Conservation (phyloP, 1,284 basidiomycete genomes). For the Pseudomicrostroma phylloplanum region DNA sequence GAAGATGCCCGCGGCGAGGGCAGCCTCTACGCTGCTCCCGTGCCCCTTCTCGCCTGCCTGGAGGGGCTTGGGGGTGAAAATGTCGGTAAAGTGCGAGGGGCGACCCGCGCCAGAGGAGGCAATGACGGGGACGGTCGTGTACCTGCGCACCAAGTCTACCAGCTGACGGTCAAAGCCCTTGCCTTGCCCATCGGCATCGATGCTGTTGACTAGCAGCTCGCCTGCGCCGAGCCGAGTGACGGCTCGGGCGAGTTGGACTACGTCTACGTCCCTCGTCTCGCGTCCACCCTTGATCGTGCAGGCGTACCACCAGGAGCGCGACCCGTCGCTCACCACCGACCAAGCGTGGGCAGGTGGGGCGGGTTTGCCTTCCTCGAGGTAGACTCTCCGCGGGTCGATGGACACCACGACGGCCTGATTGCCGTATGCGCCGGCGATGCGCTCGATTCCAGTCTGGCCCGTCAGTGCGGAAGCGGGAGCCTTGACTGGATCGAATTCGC, state of each 20-base stretch:
- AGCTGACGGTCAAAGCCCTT: conserved; percentile 86
- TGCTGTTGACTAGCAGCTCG: conserved; percentile 90
- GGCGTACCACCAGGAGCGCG: conserved; percentile 86
- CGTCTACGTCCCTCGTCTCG: conserved; percentile 80
- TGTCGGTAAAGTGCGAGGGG: conserved; percentile 74
- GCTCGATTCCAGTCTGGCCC: conserved; percentile 74
- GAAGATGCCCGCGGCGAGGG: conserved; percentile 94
- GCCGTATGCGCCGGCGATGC: conserved; percentile 85
- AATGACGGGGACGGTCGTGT: conserved; percentile 83
- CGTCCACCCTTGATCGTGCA: conserved; percentile 94
- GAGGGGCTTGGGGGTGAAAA: conserved; percentile 60
- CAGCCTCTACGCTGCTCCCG: conserved; percentile 66
- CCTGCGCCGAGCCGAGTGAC: conserved; percentile 86
- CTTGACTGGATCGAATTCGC: conserved; percentile 53
- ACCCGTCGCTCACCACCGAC: conserved; percentile 53
- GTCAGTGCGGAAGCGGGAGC: conserved; percentile 45
- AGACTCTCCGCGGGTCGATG: conserved; percentile 85
- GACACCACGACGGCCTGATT: conserved; percentile 95
- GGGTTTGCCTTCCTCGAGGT: conserved; percentile 61
- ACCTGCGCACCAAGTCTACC: conserved; percentile 63
- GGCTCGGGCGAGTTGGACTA: conserved; percentile 80
- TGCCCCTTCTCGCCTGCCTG: background rate
- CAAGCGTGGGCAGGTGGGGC: conserved; percentile 53
- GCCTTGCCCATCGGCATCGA: conserved; percentile 91
- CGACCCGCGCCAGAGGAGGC: conserved; percentile 79